A percentile compares a stretch with the other conserved stretches of the same genome.
Evolutionary conservation across 768 basidiomycete species (phyloP).

Genomic region (Butyriboletus loyo): DNA sequence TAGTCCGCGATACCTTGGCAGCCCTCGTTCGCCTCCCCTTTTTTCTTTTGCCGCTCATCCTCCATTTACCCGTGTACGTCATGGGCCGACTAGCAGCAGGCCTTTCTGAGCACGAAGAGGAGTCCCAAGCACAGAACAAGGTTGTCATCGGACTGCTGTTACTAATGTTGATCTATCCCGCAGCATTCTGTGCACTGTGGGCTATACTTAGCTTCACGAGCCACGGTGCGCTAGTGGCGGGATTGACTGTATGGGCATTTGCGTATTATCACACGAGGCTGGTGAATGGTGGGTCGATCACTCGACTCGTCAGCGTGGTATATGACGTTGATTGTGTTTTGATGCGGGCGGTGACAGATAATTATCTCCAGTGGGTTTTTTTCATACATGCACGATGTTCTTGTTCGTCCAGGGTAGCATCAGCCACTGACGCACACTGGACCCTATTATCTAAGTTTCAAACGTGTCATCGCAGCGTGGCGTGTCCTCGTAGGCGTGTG

Average conservation of each 20-base stretch:
- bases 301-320: conserved; percentile 17
- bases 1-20: conserved; percentile 75
- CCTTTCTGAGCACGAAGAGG: conserved; percentile 82
- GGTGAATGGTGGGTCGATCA: conserved; percentile 68
- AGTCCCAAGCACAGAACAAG: conserved; percentile 97
- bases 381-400: neutral
- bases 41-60: conserved; percentile 80
- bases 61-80: conserved; percentile 83
- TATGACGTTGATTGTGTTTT: conserved; percentile 18
- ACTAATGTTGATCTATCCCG: conserved; percentile 71
- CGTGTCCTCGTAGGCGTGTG: conserved; percentile 94
- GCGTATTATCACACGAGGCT: conserved; percentile 82
- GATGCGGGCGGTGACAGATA: conserved; percentile 40
- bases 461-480: conserved; percentile 91
- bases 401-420: conserved; percentile 10
- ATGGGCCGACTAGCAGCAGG: conserved; percentile 74
- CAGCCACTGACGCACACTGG: conserved; percentile 19
- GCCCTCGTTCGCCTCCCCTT: conserved; percentile 78
- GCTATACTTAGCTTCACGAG: conserved; percentile 74
- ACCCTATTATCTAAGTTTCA: conserved; percentile 49
- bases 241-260: conserved; percentile 66
- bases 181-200: conserved; percentile 86
- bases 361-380: conserved; percentile 69
- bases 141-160: conserved; percentile 82
- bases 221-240: conserved; percentile 70